phyloP scores from a whole-genome alignment of 148 eudicot genomes.

The Fallopia convolvulus region DNA sequence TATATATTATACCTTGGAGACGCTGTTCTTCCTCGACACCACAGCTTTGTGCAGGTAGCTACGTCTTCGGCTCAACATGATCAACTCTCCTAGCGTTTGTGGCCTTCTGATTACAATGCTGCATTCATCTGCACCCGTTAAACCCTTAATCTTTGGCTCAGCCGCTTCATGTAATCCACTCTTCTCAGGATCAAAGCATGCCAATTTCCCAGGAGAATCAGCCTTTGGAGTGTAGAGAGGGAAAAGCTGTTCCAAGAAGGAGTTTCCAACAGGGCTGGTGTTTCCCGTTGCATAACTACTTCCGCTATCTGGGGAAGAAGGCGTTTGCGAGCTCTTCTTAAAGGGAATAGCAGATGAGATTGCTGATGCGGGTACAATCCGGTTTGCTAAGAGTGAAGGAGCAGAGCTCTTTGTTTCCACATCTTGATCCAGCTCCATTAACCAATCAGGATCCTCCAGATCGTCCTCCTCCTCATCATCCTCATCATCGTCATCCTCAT shows the following conservation, averaged over 20 bases:
- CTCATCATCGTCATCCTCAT: slow-evolving; percentile 12
- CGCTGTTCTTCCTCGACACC: slow-evolving; percentile 30
- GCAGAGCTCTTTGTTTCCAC: slow-evolving; percentile 19
- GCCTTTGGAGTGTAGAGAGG: slow-evolving; percentile 49
- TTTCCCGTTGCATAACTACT: slow-evolving; percentile 40
- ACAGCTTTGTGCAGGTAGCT: slow-evolving; percentile 51
- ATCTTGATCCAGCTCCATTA: slow-evolving; percentile 32
- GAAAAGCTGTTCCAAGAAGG: slow-evolving; percentile 70
- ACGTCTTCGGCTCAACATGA: slow-evolving; percentile 70
- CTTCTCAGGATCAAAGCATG: slow-evolving; percentile 13
- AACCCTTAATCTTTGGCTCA: slow-evolving; percentile 1
- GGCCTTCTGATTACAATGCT: slow-evolving; percentile 42
- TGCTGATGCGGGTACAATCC: slow-evolving; percentile 15
- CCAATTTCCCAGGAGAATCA: slow-evolving; percentile 21
- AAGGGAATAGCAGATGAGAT: slow-evolving; percentile 29
- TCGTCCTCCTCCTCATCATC: slow-evolving; percentile 16
- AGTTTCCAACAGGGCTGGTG: slow-evolving; percentile 47
- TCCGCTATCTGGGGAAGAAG: slow-evolving; percentile 43
- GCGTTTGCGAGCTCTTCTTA: slow-evolving; percentile 18
- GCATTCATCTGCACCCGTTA: slow-evolving; percentile 22
- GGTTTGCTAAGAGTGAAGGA: slow-evolving; percentile 39
- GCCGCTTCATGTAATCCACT: neutral
- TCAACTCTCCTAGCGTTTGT: slow-evolving; percentile 72
- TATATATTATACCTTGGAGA: slow-evolving; percentile 42
- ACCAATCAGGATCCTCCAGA: slow-evolving; percentile 26